Evolutionary conservation across 1,139 yeast genomes (phyloP), one percentile per base, ranked within the genome.

Genomic region (Debaryomycetaceae sp.): DNA sequence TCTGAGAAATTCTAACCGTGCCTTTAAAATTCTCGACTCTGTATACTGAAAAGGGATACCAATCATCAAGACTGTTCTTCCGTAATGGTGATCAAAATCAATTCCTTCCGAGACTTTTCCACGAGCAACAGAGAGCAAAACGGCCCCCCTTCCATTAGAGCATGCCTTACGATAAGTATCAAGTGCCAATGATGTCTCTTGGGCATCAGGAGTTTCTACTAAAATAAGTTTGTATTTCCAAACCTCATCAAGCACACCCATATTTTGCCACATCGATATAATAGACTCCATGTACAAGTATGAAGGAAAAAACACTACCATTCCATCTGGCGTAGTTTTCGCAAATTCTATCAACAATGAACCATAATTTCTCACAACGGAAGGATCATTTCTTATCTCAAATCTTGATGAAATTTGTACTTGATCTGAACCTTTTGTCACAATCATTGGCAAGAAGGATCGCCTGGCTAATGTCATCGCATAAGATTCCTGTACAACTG

Each of bases 161-260:
- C 99, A 93, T 0, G 99, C 99, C 36, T 91, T 87, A 57, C 99
- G 76, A 61, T 91, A 93, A 0, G 99, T 93, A 55, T 95, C 99
- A 52, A 93, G 70, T 0, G 99, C 99, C 50, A 93, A 68, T 1
- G 97, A 86, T 0, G 99, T 93, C 63, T 95, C 99, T 63, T 95
- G 99, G 0, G 97, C 96, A 78, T 93, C 99, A 0, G 99, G 99
- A 0, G 99, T 93, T 65, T 93, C 99, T n/a, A 95, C 98, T 38
- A 93, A 70, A 53, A 93, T 91, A 53, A 93, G 75, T 62, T 93
- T 93, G 63, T 93, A 90, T 63, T 93, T 91, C 99, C 99, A 95
- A 9, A 95, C 98, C 62, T 95, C 98, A 63, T 93, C 99, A 54
- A 93, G 69, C 37, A 93, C 93, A 42, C 99, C 98, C 97, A 93